phyloP scores from a whole-genome alignment of 148 eudicot species.

The Talinum fruticosum region DNA sequence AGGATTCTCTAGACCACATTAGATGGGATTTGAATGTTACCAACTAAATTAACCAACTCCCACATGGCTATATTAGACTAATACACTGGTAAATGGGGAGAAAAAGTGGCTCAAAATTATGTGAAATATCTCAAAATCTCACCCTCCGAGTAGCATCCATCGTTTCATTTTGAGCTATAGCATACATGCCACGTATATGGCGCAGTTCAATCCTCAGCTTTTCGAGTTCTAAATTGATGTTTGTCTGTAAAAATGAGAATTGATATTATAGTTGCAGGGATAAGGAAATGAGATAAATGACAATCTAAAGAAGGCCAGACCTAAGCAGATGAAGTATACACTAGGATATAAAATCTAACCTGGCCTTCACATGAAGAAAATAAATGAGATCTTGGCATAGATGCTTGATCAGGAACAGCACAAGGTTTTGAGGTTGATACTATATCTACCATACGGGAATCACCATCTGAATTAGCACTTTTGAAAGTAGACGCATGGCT shows the following conservation, averaged over 20 bases:
- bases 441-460: slow-evolving; percentile 26
- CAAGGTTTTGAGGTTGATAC: slow-evolving; percentile 7
- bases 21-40: not conserved
- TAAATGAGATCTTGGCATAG: slow-evolving; percentile 33
- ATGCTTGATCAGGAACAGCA: slow-evolving; percentile 28
- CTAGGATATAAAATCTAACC: slow-evolving; percentile 31
- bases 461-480: slow-evolving; percentile 29
- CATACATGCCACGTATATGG: slow-evolving; percentile 72
- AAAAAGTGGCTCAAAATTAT: not conserved
- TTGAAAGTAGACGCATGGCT: slow-evolving; percentile 31
- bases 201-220: slow-evolving; percentile 75
- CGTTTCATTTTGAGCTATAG: slow-evolving; percentile 73
- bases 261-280: not conserved
- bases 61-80: not conserved
- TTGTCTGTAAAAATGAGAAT: slow-evolving; percentile 32
- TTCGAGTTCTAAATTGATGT: slow-evolving; percentile 57
- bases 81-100: too few species aligned
- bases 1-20: not conserved
- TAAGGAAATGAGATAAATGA: not conserved
- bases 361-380: slow-evolving; percentile 37
- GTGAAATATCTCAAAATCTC: slow-evolving; percentile 7
- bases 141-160: slow-evolving; percentile 79
- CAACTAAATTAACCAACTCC: not conserved
- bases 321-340: not conserved
- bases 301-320: not conserved